Conservation (phyloP, 169 alveolate genomes). For the Plasmodium yoelii region DNA sequence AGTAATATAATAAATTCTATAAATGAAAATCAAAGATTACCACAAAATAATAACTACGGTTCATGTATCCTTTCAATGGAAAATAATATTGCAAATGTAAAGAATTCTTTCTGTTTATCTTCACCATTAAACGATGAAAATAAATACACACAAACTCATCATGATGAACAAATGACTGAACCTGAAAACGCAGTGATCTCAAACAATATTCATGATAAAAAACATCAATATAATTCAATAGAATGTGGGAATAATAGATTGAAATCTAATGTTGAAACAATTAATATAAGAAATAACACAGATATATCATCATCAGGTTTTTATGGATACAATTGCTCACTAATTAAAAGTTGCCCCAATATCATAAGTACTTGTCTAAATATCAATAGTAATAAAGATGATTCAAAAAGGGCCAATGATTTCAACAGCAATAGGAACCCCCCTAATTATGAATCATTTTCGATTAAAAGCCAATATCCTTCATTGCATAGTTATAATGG, state of each 20-base stretch:
- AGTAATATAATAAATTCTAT: conserved; percentile 45
- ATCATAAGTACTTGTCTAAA: conserved; percentile 4
- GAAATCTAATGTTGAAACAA: conserved; percentile 4
- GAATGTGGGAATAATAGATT: conserved; percentile 5
- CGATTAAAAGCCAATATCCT: background rate
- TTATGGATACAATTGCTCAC: conserved; percentile 9
- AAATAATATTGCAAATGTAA: conserved; percentile 17
- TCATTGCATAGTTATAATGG: background rate
- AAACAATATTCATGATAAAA: background rate
- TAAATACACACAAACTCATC: background rate
- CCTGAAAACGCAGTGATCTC: background rate
- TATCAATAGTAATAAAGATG: conserved; percentile 1
- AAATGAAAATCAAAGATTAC: conserved; percentile 18
- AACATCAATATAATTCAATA: background rate
- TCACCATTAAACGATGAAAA: conserved; percentile 19
- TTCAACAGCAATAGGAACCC: background rate
- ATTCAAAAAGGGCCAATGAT: conserved; percentile 2
- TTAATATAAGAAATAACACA: conserved; percentile 4
- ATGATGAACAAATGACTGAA: conserved; percentile 1
- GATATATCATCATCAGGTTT: background rate
- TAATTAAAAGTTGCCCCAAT: conserved; percentile 1
- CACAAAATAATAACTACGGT: conserved; percentile 4
- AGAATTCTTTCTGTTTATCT: conserved; percentile 11
- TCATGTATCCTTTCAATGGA: conserved; percentile 5
- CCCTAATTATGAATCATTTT: conserved; percentile 1